Evolutionary conservation across 1,284 basidiomycete species (phyloP).

Genomic region (Ganoderma boninense): DNA sequence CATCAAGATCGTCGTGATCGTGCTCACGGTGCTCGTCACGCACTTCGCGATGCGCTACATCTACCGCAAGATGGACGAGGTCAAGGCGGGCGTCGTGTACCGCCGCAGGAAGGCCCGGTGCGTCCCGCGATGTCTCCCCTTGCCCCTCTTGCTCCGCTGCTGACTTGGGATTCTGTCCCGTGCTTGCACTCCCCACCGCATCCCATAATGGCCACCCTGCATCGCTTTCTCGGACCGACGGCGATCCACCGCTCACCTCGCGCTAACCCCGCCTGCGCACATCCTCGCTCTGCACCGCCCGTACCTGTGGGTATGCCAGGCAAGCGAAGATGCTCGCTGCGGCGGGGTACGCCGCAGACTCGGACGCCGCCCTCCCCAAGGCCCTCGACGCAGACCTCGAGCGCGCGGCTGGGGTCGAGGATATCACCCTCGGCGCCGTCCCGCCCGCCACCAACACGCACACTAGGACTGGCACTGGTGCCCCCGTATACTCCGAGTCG

Average conservation of each 20-base stretch:
- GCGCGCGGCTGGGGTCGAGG: not conserved
- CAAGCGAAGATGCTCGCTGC: constrained; percentile 11
- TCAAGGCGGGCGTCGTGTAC: constrained; percentile 78
- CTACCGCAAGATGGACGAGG: constrained; percentile 74
- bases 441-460: not conserved
- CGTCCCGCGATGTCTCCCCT: not conserved
- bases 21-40: constrained; percentile 74
- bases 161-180: too few species aligned
- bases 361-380: not conserved
- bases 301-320: not conserved
- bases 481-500: not conserved
- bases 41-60: constrained; percentile 86
- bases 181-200: too few species aligned
- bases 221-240: not conserved
- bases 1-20: constrained; percentile 70
- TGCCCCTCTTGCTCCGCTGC: too few species aligned
- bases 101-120: constrained; percentile 54
- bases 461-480: not conserved
- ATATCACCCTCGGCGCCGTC: not conserved
- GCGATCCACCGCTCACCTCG: not conserved
- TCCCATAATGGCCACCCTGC: too few species aligned
- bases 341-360: not conserved
- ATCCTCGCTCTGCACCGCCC: not conserved
- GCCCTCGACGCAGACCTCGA: not conserved
- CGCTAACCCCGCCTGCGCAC: not conserved